A percentile compares a stretch with the other conserved stretches of the same genome.
These are phyloP conservation scores for Garcia nutans DNA, from an alignment of 345 rosid species.

Conservation along the genomic window DNA sequence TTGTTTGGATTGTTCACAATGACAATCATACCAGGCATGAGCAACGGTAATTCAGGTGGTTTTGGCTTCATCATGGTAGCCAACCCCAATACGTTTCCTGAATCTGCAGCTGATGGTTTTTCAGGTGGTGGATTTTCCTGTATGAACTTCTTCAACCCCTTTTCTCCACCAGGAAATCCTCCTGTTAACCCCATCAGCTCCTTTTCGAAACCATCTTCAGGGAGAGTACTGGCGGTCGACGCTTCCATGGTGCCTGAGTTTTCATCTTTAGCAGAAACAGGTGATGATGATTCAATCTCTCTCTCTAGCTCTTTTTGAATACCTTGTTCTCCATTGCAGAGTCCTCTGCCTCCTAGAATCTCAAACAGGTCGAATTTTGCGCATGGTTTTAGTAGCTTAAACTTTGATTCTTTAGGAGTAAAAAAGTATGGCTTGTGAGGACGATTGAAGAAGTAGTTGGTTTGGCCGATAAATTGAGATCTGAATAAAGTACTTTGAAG, in stretches of 20 bases:
- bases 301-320: conserved; percentile 58
- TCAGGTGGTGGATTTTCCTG: conserved; percentile 75
- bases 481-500: conserved; percentile 35
- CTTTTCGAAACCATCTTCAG: conserved; percentile 68
- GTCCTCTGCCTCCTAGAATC: conserved; percentile 86
- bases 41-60: conserved; percentile 70
- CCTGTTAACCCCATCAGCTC: conserved; percentile 90
- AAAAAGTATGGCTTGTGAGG: conserved; percentile 34
- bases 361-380: conserved; percentile 67
- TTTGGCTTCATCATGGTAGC: conserved; percentile 52
- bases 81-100: conserved; percentile 12
- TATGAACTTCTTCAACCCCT: conserved; percentile 60
- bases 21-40: conserved; percentile 92
- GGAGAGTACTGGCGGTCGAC: conserved; percentile 23
- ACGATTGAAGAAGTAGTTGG: conserved; percentile 15
- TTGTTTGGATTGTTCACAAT: conserved; percentile 71
- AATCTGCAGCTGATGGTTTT: conserved; percentile 21
- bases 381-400: conserved; percentile 7
- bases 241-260: conserved; percentile 7
- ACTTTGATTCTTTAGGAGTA: conserved; percentile 27
- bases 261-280: conserved; percentile 9
- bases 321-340: conserved; percentile 81
- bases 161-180: conserved; percentile 88
- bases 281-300: conserved; percentile 26
- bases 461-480: conserved; percentile 51